These are phyloP conservation scores for Medicago truncatula DNA, from an alignment of 306 rosid genomes.

Conservation along the genomic window MtrunA17r5.0-ANR NC_053045.1:59190501-59191000, in stretches of 20 bases:
- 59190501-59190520: background rate
- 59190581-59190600: conserved; percentile 30
- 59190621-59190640: conserved; percentile 42
- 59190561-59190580: conserved; percentile 23
- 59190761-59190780: conserved; percentile 48
- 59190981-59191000: background rate
- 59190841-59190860: conserved; percentile 48
- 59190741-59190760: conserved; percentile 40
- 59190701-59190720: background rate
- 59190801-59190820: conserved; percentile 31
- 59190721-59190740: background rate
- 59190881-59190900: conserved; percentile 52
- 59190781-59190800: conserved; percentile 42
- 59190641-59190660: conserved; percentile 36
- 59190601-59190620: conserved; percentile 16
- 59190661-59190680: conserved; percentile 14
- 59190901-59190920: background rate
- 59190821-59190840: conserved; percentile 33
- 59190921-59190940: conserved; percentile 43
- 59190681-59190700: conserved; percentile 18
- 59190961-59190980: background rate
- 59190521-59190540: conserved; percentile 35
- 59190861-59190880: conserved; percentile 48
- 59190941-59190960: conserved; percentile 43
- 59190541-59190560: conserved; percentile 42